Percentiles rank a stretch among this genome's conserved stretches.
phyloP scores from a whole-genome alignment of 2,329 filamentous ascomycete species.

The Akanthomyces muscarius region DNA sequence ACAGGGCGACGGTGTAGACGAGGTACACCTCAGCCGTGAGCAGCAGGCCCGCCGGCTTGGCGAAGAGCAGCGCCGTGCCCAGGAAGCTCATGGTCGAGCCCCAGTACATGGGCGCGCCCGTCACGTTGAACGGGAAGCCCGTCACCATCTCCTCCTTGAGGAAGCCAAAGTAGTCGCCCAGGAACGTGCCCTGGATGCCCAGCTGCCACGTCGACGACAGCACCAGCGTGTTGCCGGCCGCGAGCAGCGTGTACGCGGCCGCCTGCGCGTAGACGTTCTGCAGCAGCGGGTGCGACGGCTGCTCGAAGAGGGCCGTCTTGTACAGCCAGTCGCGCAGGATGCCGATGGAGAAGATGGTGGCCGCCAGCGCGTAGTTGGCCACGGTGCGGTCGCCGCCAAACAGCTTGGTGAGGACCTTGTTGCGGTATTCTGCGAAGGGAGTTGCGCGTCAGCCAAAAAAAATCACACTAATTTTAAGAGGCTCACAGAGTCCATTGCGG shows the following conservation, averaged over 20 bases:
- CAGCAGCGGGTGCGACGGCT: constrained; percentile 72
- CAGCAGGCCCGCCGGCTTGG: constrained; percentile 80
- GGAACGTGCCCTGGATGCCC: constrained; percentile 90
- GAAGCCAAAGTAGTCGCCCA: constrained; percentile 98
- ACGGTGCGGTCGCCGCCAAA: constrained; percentile 72
- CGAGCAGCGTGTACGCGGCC: constrained; percentile 67
- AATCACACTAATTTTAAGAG: background rate
- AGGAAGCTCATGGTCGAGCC: constrained; percentile 90
- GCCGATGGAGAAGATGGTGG: constrained; percentile 86
- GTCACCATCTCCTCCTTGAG: constrained; percentile 94
- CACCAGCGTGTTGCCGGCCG: constrained; percentile 76
- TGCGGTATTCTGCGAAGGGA: constrained; percentile 71
- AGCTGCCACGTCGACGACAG: constrained; percentile 86
- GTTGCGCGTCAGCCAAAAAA: constrained; percentile 19
- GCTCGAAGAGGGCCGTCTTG: constrained; percentile 73
- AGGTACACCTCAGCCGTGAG: constrained; percentile 70
- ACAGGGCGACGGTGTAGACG: constrained; percentile 76
- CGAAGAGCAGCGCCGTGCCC: constrained; percentile 77
- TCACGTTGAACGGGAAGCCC: constrained; percentile 92
- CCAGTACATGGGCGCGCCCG: constrained; percentile 91
- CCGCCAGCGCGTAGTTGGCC: constrained; percentile 86
- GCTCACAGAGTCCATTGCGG: too few species aligned
- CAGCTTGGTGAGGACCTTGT: constrained; percentile 80
- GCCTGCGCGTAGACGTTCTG: constrained; percentile 55
- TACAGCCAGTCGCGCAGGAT: constrained; percentile 85